phyloP scores from a whole-genome alignment of 1,284 basidiomycete genomes.

The Xerocomus minutiporus region DNA sequence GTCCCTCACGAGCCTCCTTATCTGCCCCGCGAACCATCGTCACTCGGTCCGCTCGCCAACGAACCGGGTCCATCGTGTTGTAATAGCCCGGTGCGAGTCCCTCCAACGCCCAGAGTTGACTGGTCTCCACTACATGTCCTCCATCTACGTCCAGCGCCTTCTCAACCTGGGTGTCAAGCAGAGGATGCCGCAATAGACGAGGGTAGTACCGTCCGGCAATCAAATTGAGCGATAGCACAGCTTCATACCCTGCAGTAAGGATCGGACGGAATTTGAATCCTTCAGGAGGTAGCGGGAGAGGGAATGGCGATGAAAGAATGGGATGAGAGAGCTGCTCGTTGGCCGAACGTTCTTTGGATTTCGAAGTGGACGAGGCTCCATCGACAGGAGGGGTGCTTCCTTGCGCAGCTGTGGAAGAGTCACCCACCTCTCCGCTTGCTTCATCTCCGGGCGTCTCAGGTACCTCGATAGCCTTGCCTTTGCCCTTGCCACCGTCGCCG shows the following conservation, averaged over 20 bases:
- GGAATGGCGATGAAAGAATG: constrained; percentile 36
- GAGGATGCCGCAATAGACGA: constrained; percentile 55
- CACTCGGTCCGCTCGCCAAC: constrained; percentile 46
- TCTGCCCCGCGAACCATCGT: constrained; percentile 59
- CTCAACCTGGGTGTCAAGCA: constrained; percentile 41
- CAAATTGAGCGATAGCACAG: constrained; percentile 58
- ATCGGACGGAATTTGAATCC: constrained; percentile 70
- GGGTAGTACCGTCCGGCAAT: constrained; percentile 76
- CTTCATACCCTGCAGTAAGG: constrained; percentile 57
- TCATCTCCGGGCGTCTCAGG: constrained; percentile 7
- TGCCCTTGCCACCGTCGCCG: constrained; percentile 24
- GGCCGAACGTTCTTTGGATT: constrained; percentile 19
- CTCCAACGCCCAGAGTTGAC: constrained; percentile 61
- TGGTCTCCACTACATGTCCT: constrained; percentile 37
- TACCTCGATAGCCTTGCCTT: constrained; percentile 27
- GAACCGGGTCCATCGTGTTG: constrained; percentile 60
- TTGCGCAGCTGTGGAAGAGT: constrained; percentile 19
- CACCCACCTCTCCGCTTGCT: neutral
- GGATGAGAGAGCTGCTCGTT: constrained; percentile 40
- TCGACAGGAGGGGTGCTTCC: constrained; percentile 10
- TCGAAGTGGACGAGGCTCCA: constrained; percentile 6
- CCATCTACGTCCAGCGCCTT: constrained; percentile 35
- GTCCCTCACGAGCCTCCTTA: constrained; percentile 39
- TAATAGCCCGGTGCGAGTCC: constrained; percentile 59
- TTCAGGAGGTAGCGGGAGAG: constrained; percentile 55